Evolutionary conservation across 225 moss, liverwort and hornwort species (phyloP), one percentile per base, ranked within the genome.

Genomic region (Pseudoscleropodium purum): DNA sequence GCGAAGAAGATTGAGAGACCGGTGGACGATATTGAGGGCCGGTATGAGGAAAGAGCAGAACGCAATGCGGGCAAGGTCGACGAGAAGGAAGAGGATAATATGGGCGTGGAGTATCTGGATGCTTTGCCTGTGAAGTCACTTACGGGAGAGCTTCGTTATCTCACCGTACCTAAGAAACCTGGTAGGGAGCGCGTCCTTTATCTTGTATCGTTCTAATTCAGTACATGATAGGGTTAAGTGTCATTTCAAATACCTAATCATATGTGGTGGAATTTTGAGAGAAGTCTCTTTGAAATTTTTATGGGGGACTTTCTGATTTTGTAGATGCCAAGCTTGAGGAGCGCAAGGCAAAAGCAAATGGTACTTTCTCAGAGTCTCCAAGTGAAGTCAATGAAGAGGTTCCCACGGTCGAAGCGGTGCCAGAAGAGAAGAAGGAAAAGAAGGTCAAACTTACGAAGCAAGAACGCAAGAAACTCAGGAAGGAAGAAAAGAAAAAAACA

Each of bases 71-170:
- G 91, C 13, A 93, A 85, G 84, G 88, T 76, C 74, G 93, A 90
- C 41, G 80, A 89, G 77, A 87, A 81, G n/a, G 89, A 51, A 30
- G 91, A 92, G 52, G 74, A 74, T 43, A 52, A 91, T 51, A 79
- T 90, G 82, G 91, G 90, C 79, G 95, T 95, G 77, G 97, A 99
- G 88, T 95, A 95, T 37, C 92, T 97, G 79, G 97, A 99, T 87
- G 95, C 93, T 85, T 88, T 99, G 83, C 99, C 99, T 84, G 97
- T 99, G 81, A 99, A 97, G 91, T 93, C 96, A 67, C 95, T 99
- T 41, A 84, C 93, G 37, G 99, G 99, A 77, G 94, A 99, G 94
- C 96, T 97, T 86, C 95, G 90, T 70, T 99, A 97, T 88, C 93
- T 94, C 66, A 92, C 94, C 86, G 92, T 91, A 60, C 90, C 92